Conservation (phyloP, 768 basidiomycete genomes). For the Suillus hirtellus region DNA sequence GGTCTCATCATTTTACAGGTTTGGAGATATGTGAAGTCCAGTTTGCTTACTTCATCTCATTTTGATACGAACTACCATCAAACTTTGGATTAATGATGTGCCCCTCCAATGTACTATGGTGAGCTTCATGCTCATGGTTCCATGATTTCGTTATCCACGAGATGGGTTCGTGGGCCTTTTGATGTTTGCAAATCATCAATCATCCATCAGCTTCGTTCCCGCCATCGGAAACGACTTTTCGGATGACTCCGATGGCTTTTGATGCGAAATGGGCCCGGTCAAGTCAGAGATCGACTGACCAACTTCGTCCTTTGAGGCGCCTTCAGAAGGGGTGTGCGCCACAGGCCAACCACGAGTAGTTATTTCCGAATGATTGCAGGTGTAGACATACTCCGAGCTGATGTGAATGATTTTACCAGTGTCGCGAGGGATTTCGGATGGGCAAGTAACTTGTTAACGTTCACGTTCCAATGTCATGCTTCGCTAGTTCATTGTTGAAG, state of each 20-base stretch:
- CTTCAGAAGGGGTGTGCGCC: not conserved
- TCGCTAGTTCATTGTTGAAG: not conserved
- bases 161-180: not conserved
- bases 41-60: not conserved
- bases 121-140: not conserved
- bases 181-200: not conserved
- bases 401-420: not conserved
- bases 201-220: not conserved
- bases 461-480: not conserved
- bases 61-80: not conserved
- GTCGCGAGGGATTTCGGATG: not conserved
- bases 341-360: not conserved
- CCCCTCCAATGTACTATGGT: not conserved
- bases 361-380: not conserved
- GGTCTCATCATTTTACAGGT: constrained; percentile 18
- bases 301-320: not conserved
- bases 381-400: not conserved
- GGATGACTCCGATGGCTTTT: not conserved
- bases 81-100: constrained; percentile 4
- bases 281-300: constrained; percentile 1
- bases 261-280: not conserved
- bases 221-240: not conserved
- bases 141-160: not conserved
- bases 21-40: constrained; percentile 24
- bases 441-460: not conserved